Conservation (phyloP, 2,329 filamentous ascomycete genomes). For the Arthrobotrys sphaeroides region DNA sequence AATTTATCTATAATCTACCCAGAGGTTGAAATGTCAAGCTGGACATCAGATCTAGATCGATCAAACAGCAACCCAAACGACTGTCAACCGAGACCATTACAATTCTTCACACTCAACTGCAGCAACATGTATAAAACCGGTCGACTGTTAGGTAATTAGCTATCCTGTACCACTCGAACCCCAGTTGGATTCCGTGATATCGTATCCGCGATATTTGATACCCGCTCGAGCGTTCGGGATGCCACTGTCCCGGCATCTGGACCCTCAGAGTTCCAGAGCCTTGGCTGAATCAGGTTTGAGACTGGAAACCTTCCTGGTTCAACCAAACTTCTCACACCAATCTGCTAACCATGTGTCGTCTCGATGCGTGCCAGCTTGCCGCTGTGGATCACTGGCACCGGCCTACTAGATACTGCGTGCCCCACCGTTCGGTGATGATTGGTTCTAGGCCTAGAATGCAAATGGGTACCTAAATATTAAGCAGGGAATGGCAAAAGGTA, state of each 20-base stretch:
- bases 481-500: neutral
- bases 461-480: neutral
- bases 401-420: neutral
- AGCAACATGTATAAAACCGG: too few species aligned
- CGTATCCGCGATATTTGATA: neutral
- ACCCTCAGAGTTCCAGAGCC: neutral
- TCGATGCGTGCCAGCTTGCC: conserved; percentile 9
- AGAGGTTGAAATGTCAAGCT: too few species aligned
- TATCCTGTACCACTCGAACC: neutral
- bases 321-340: neutral
- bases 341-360: neutral
- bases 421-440: neutral
- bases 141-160: too few species aligned
- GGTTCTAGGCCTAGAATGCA: neutral
- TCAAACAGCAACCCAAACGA: too few species aligned
- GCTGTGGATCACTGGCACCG: neutral
- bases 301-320: neutral
- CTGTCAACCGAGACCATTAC: too few species aligned
- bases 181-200: neutral
- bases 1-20: too few species aligned
- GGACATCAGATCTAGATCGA: too few species aligned
- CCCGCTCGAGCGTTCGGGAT: neutral
- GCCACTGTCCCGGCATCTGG: neutral
- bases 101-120: too few species aligned
- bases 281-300: conserved; percentile 1